Evolutionary conservation across 2,329 filamentous ascomycete genomes (phyloP).

Genomic region (Gyromitra esculenta): DNA sequence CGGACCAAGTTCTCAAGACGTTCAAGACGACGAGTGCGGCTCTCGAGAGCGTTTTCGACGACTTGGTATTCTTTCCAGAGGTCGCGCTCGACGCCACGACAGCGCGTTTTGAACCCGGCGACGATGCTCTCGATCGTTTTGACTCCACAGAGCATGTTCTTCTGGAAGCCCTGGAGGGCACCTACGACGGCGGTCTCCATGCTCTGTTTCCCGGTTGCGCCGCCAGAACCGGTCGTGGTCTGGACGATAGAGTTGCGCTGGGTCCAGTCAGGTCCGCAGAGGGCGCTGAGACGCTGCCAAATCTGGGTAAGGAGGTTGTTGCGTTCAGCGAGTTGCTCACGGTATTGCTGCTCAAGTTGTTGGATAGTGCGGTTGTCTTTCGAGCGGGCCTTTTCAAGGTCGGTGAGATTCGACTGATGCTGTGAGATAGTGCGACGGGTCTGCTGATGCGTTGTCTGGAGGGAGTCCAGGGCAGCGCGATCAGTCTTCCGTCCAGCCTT

Average conservation of each 20-base stretch:
- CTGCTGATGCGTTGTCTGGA: constrained; percentile 86
- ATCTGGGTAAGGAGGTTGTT: constrained; percentile 87
- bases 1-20: constrained; percentile 82
- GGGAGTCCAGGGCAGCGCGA: constrained; percentile 85
- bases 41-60: constrained; percentile 80
- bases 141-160: constrained; percentile 85
- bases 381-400: constrained; percentile 81
- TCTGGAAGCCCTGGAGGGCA: constrained; percentile 86
- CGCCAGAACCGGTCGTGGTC: constrained; percentile 66
- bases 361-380: constrained; percentile 81
- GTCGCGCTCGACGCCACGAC: constrained; percentile 86
- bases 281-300: constrained; percentile 85
- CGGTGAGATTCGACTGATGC: constrained; percentile 83
- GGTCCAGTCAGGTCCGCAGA: constrained; percentile 92
- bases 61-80: constrained; percentile 87
- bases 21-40: constrained; percentile 84
- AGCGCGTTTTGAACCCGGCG: constrained; percentile 78
- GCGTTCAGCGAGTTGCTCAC: constrained; percentile 87
- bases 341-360: constrained; percentile 79
- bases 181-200: constrained; percentile 72
- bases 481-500: constrained; percentile 84
- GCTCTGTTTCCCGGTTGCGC: constrained; percentile 51
- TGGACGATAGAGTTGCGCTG: constrained; percentile 88
- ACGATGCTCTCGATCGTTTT: constrained; percentile 87
- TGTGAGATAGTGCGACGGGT: constrained; percentile 85